Percentiles rank a stretch among this genome's conserved stretches.
phyloP scores from a whole-genome alignment of 495 filamentous ascomycete genomes.

The Penicillium paradoxum region DNA sequence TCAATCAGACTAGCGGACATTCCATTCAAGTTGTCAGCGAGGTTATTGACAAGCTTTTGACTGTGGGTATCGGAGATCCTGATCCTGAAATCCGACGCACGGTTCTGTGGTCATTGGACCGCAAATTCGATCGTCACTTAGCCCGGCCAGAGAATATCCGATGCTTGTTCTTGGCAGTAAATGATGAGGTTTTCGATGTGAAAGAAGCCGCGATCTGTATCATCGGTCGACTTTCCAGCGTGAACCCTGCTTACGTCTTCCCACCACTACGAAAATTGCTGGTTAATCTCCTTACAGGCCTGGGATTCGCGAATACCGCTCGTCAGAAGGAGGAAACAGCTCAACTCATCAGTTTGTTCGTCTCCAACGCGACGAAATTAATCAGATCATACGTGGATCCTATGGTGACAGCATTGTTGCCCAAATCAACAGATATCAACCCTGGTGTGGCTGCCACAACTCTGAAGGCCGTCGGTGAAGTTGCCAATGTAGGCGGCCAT shows the following conservation, averaged over 20 bases:
- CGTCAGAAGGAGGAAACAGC: conserved; percentile 95
- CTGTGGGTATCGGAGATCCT: conserved; percentile 87
- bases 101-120: conserved; percentile 81
- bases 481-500: conserved; percentile 86
- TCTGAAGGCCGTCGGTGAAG: conserved; percentile 86
- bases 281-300: conserved; percentile 90
- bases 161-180: conserved; percentile 91
- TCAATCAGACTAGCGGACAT: conserved; percentile 94
- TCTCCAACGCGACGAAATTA: conserved; percentile 81
- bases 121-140: conserved; percentile 90
- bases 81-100: conserved; percentile 83
- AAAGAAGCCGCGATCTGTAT: conserved; percentile 93
- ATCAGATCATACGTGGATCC: conserved; percentile 95
- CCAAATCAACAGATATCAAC: conserved; percentile 78
- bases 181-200: conserved; percentile 87
- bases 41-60: conserved; percentile 93
- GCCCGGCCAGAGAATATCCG: conserved; percentile 94
- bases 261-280: conserved; percentile 88
- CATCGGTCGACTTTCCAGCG: conserved; percentile 82
- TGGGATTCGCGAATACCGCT: conserved; percentile 90
- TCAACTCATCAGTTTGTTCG: conserved; percentile 84
- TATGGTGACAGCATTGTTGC: conserved; percentile 83
- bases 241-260: conserved; percentile 96
- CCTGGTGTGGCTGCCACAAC: conserved; percentile 86
- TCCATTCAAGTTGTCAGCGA: conserved; percentile 94